Evolutionary conservation across 768 basidiomycete species (phyloP).

Genomic region (Galerina sulciceps): DNA sequence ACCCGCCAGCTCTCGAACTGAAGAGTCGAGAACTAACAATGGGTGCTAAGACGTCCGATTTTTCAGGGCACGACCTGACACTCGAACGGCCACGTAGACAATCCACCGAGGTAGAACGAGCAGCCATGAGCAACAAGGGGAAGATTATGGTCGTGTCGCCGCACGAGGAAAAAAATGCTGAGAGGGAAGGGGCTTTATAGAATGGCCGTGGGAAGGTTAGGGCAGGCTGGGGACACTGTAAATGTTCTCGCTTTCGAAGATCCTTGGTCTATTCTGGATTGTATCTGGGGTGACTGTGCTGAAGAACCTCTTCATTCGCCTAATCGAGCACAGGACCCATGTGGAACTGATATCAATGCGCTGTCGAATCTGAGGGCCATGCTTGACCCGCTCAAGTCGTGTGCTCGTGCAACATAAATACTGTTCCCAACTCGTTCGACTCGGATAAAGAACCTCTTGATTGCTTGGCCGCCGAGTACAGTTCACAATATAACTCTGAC

Average conservation of each 20-base stretch:
- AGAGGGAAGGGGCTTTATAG: constrained; percentile 18
- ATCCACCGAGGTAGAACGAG: constrained; percentile 36
- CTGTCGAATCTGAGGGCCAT: constrained; percentile 1
- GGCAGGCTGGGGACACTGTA: constrained; percentile 29
- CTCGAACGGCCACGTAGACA: constrained; percentile 78
- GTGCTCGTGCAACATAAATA: constrained; percentile 16
- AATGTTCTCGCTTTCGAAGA: too few relatives aligned
- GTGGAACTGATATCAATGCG: constrained; percentile 7
- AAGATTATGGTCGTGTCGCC: constrained; percentile 80
- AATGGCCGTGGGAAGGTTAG: constrained; percentile 40
- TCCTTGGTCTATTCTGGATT: too few relatives aligned
- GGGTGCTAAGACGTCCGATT: constrained; percentile 87
- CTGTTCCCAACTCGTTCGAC: neutral
- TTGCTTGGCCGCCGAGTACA: neutral
- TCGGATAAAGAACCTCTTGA: neutral
- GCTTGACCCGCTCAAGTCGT: constrained; percentile 10
- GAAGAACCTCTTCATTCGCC: constrained; percentile 3
- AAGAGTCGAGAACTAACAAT: constrained; percentile 47
- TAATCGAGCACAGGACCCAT: constrained; percentile 8
- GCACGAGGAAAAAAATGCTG: constrained; percentile 56
- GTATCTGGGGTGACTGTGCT: neutral
- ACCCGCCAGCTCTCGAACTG: constrained; percentile 66
- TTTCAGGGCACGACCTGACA: constrained; percentile 85
- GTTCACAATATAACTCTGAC: neutral
- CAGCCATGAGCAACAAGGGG: constrained; percentile 92